These are phyloP conservation scores for Pythium angustatum DNA, from an alignment of 352 stramenopile genomes.

Conservation along the genomic window DNA sequence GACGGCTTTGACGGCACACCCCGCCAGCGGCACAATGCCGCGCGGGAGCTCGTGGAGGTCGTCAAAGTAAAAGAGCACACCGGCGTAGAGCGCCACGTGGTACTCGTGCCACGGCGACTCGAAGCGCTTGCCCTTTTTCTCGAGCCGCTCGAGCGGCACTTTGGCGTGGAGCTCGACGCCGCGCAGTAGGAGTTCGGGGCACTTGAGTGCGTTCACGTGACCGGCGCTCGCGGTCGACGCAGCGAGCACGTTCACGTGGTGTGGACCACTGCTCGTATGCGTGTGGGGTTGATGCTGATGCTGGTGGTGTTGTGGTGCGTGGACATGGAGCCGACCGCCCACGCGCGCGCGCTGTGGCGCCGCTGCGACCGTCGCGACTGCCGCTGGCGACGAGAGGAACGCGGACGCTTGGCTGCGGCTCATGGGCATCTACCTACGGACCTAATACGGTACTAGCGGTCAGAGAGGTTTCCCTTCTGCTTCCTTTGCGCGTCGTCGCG, in stretches of 20 bases:
- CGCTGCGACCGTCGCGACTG: too few species aligned
- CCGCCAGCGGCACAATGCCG: slow-evolving; percentile 36
- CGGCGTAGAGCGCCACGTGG: slow-evolving; percentile 33
- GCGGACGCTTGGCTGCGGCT: slow-evolving; percentile 8
- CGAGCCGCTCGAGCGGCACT: slow-evolving; percentile 19
- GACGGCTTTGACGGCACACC: slow-evolving; percentile 35
- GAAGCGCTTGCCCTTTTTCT: slow-evolving; percentile 48
- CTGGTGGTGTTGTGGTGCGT: neutral
- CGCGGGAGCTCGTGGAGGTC: slow-evolving; percentile 33
- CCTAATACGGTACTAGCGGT: too few species aligned
- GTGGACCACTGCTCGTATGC: too few species aligned
- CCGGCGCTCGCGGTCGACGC: neutral
- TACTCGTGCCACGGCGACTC: slow-evolving; percentile 41
- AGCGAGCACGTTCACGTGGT: neutral
- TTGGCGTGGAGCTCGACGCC: slow-evolving; percentile 31
- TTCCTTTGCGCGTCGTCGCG: too few species aligned
- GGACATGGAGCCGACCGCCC: neutral
- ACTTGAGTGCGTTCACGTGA: slow-evolving; percentile 33
- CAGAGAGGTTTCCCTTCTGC: too few species aligned
- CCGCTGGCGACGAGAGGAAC: slow-evolving; percentile 4
- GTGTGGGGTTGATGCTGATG: too few species aligned
- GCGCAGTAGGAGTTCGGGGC: slow-evolving; percentile 35
- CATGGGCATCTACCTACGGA: neutral
- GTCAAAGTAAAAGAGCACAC: slow-evolving; percentile 44
- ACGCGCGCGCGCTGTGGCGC: neutral